Conservation (phyloP, 345 rosid genomes). For the Nasturtium officinale region DNA sequence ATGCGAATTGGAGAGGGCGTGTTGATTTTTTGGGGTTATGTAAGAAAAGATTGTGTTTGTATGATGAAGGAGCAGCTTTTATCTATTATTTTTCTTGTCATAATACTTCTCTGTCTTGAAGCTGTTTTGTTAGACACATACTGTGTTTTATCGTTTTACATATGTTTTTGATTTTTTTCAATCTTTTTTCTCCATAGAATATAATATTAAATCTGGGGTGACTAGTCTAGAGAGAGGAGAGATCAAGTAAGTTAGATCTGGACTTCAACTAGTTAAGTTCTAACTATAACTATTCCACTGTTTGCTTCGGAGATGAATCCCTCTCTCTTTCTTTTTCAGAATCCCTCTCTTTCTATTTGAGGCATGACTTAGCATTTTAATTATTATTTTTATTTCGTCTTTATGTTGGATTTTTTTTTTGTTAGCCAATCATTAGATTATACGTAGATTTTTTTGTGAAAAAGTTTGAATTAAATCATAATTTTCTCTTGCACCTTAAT, state of each 20-base stretch:
- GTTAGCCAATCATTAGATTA: neutral
- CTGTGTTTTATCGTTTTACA: neutral
- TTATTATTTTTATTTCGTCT: neutral
- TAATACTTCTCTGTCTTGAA: constrained; percentile 15
- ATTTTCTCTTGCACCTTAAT: neutral
- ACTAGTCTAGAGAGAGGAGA: constrained; percentile 13
- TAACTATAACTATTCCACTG: constrained; percentile 7
- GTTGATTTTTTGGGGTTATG: constrained; percentile 28
- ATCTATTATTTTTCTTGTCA: constrained; percentile 13
- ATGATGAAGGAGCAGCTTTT: constrained; percentile 39
- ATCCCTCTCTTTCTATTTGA: neutral
- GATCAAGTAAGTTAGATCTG: constrained; percentile 2
- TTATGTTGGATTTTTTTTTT: neutral
- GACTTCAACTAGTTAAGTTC: constrained; percentile 12
- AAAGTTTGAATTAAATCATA: neutral
- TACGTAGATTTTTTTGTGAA: neutral
- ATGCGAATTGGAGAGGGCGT: constrained; percentile 27
- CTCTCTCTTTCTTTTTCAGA: neutral
- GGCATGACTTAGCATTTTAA: neutral
- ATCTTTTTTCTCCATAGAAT: neutral
- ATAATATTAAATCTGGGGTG: neutral
- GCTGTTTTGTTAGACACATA: constrained; percentile 32
- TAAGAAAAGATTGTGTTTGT: constrained; percentile 29
- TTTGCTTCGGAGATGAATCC: neutral
- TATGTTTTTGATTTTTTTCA: neutral